Evolutionary conservation across 208 protist genomes (phyloP).

Genomic region (Leishmania aethiopica): DNA sequence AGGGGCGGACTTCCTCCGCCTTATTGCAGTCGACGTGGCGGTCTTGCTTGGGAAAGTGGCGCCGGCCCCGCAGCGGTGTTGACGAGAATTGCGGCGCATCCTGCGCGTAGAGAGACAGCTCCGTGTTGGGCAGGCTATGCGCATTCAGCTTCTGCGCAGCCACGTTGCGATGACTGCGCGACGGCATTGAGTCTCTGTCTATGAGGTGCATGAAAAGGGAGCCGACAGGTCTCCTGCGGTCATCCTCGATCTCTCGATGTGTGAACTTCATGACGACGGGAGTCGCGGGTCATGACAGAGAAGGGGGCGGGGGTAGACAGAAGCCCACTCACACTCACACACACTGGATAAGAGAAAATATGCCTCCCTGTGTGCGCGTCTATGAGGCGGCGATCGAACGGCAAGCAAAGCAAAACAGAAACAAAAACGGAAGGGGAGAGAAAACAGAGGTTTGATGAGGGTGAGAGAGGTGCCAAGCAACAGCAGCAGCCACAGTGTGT

Average conservation of each 20-base stretch:
- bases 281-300: background rate
- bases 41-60: conserved; percentile 32
- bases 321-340: too few relatives aligned
- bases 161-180: conserved; percentile 33
- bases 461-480: background rate
- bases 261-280: conserved; percentile 38
- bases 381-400: background rate
- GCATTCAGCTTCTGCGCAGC: conserved; percentile 31
- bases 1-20: conserved; percentile 4
- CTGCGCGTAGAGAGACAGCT: conserved; percentile 52
- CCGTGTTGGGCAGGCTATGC: conserved; percentile 62
- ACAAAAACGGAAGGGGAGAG: background rate
- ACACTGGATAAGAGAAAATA: background rate
- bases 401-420: background rate
- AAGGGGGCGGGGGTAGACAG: background rate
- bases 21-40: conserved; percentile 18
- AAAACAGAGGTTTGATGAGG: background rate
- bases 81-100: conserved; percentile 11
- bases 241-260: conserved; percentile 52
- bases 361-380: background rate
- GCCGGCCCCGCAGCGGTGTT: conserved; percentile 33
- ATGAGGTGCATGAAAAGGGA: conserved; percentile 70
- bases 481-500: background rate
- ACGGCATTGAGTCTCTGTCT: conserved; percentile 49
- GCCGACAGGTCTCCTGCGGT: conserved; percentile 58